These are phyloP conservation scores for Petrea volubilis DNA, from an alignment of 257 asterid genomes.

Conservation along the genomic window DNA sequence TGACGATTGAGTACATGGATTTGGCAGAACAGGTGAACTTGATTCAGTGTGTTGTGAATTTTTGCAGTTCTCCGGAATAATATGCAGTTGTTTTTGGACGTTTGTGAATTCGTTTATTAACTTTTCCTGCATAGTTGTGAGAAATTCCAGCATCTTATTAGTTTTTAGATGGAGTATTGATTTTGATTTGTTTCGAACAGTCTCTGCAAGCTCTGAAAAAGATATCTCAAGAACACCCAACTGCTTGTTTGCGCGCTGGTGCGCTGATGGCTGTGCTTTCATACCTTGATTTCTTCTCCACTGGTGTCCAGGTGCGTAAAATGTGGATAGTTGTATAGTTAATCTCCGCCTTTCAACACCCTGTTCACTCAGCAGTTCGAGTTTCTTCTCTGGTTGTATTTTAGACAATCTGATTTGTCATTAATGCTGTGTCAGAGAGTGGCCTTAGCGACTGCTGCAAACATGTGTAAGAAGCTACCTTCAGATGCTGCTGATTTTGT, in stretches of 20 bases:
- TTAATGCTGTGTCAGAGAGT: slow-evolving; percentile 63
- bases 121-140: not conserved
- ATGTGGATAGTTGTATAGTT: slow-evolving; percentile 17
- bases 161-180: slow-evolving; percentile 1
- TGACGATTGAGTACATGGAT: slow-evolving; percentile 98
- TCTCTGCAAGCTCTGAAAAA: slow-evolving; percentile 97
- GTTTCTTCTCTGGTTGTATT: not conserved
- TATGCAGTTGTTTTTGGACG: not conserved
- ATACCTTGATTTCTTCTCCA: slow-evolving; percentile 96
- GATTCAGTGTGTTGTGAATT: not conserved
- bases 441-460: slow-evolving; percentile 95
- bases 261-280: slow-evolving; percentile 99
- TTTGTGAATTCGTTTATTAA: not conserved
- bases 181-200: slow-evolving; percentile 44
- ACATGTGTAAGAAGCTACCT: slow-evolving; percentile 97
- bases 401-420: not conserved
- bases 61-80: not conserved
- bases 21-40: slow-evolving; percentile 94
- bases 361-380: not conserved
- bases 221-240: slow-evolving; percentile 97
- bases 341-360: not conserved
- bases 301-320: slow-evolving; percentile 89
- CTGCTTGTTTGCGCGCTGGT: slow-evolving; percentile 98
- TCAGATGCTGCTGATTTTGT: slow-evolving; percentile 98
- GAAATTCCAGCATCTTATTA: not conserved